Evolutionary conservation across 2,329 filamentous ascomycete species (phyloP).

Genomic region (Helotiales sp.): DNA sequence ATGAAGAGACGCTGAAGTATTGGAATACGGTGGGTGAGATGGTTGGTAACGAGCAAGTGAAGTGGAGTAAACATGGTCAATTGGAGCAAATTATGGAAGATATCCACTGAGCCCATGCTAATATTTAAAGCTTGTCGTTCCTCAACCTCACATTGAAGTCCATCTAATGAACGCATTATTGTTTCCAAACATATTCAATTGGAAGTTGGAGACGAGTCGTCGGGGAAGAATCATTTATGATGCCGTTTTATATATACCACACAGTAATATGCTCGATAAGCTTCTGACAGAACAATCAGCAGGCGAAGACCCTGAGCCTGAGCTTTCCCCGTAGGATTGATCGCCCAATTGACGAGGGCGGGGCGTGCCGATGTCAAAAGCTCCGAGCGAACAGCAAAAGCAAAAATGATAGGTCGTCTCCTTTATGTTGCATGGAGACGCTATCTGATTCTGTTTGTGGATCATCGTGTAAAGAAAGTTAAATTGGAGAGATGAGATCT

Average conservation of each 20-base stretch:
- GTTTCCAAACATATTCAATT: too few relatives aligned
- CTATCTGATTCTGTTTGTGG: not conserved
- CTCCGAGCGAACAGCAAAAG: not conserved
- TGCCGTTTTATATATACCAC: not conserved
- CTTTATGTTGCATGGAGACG: conserved; percentile 10
- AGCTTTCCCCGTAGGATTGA: conserved; percentile 16
- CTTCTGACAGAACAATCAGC: not conserved
- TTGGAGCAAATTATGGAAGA: too few relatives aligned
- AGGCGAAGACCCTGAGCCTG: conserved; percentile 3
- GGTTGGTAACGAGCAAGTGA: too few relatives aligned
- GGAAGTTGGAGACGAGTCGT: not conserved
- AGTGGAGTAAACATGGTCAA: too few relatives aligned
- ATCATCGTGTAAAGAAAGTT: not conserved
- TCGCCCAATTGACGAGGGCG: conserved; percentile 12
- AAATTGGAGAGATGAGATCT: not conserved
- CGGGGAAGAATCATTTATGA: not conserved
- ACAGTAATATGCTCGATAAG: too few relatives aligned
- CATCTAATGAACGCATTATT: too few relatives aligned
- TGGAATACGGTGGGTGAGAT: too few relatives aligned
- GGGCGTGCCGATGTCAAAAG: conserved; percentile 13
- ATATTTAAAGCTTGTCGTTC: too few relatives aligned
- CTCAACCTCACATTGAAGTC: too few relatives aligned
- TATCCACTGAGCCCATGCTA: too few relatives aligned
- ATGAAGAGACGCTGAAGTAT: too few relatives aligned
- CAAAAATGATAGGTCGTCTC: conserved; percentile 10